Percentiles rank a stretch among this genome's conserved stretches.
These are phyloP conservation scores for Flaveria robusta DNA, from an alignment of 129 eudicot genomes.

Conservation along the genomic window DNA sequence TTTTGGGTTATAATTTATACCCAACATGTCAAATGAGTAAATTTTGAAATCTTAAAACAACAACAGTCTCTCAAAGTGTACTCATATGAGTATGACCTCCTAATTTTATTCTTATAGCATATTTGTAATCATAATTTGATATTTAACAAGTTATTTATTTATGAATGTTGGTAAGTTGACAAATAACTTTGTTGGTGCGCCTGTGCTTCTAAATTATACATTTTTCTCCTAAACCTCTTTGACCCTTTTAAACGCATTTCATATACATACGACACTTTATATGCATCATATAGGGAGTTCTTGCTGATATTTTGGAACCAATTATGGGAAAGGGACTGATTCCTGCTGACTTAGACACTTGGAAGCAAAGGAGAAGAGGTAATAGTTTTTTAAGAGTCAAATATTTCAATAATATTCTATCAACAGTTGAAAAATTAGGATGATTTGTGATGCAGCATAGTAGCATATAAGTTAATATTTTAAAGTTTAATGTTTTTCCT, in stretches of 20 bases:
- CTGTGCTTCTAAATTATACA: not conserved
- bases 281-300: conserved; percentile 73
- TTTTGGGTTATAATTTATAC: not conserved
- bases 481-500: not conserved
- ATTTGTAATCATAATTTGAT: not conserved
- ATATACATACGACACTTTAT: not conserved
- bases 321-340: conserved; percentile 99
- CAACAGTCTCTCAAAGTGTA: not conserved
- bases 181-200: not conserved
- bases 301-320: conserved; percentile 97
- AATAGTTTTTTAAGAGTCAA: not conserved
- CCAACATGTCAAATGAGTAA: not conserved
- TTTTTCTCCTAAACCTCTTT: not conserved
- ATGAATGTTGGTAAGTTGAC: not conserved
- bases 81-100: not conserved
- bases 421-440: conserved; percentile 4
- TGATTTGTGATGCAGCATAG: not conserved
- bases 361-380: conserved; percentile 99
- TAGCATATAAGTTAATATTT: not conserved
- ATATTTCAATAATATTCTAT: not conserved
- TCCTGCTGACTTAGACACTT: conserved; percentile 94
- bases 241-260: not conserved
- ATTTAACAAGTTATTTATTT: not conserved
- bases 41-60: not conserved
- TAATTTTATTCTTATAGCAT: not conserved